Evolutionary conservation across 495 filamentous ascomycete species (phyloP).

Genomic region (Wilcoxina mikolae): DNA sequence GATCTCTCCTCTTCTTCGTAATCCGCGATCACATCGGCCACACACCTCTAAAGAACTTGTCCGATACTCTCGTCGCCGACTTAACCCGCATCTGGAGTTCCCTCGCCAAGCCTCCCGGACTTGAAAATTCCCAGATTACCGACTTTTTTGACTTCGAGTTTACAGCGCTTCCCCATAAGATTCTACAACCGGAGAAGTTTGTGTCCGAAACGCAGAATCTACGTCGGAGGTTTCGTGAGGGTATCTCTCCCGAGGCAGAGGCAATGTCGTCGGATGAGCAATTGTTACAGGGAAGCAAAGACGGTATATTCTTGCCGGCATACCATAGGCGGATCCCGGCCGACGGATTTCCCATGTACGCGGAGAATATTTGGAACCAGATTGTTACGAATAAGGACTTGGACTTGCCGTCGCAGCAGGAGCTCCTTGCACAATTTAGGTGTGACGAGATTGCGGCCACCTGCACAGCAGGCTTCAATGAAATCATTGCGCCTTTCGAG

Average conservation of each 20-base stretch:
- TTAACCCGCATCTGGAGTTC: conserved; percentile 80
- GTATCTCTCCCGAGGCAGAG: conserved; percentile 49
- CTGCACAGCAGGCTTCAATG: conserved; percentile 47
- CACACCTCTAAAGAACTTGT: conserved; percentile 75
- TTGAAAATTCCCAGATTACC: conserved; percentile 77
- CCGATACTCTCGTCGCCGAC: conserved; percentile 79
- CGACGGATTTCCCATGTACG: conserved; percentile 85
- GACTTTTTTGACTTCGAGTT: conserved; percentile 99
- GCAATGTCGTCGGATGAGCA: conserved; percentile 50
- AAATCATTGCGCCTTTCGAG: conserved; percentile 66
- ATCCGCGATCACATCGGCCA: conserved; percentile 90
- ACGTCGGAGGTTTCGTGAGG: conserved; percentile 64
- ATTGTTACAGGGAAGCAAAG: conserved; percentile 33
- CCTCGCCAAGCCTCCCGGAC: conserved; percentile 73
- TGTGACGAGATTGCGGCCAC: conserved; percentile 79
- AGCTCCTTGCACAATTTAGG: conserved; percentile 88
- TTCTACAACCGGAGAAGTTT: conserved; percentile 89
- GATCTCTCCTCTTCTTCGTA: conserved; percentile 93
- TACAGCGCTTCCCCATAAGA: conserved; percentile 87
- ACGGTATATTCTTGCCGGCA: conserved; percentile 75
- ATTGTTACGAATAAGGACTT: conserved; percentile 97
- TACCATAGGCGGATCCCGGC: conserved; percentile 94
- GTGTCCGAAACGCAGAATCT: conserved; percentile 63
- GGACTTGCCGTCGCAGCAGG: conserved; percentile 91
- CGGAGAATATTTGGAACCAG: conserved; percentile 90